Percentiles rank a stretch among this genome's conserved stretches.
Evolutionary conservation across 139 green algal species (phyloP).

Genomic region (Closterium sp.): DNA sequence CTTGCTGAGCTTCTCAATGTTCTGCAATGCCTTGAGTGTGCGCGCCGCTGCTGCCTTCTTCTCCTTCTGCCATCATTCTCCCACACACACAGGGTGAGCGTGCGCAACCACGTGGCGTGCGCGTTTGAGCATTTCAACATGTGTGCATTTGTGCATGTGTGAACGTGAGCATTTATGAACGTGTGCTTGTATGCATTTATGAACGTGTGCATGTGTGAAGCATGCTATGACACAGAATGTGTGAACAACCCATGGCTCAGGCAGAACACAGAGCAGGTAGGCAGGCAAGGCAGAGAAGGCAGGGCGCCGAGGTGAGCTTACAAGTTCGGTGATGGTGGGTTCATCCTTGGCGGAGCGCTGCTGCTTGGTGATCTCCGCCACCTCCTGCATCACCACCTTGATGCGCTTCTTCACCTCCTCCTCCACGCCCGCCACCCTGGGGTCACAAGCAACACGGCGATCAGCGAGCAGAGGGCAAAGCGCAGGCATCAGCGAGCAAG

Average conservation of each 20-base stretch:
- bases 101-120: background rate
- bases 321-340: slow-evolving; percentile 27
- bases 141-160: background rate
- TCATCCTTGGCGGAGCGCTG: slow-evolving; percentile 21
- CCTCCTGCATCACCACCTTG: slow-evolving; percentile 10
- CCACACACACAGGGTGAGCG: background rate
- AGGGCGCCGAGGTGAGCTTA: background rate
- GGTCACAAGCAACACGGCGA: background rate
- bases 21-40: background rate
- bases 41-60: slow-evolving; percentile 12
- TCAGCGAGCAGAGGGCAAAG: background rate
- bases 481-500: background rate
- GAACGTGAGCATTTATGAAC: too few relatives aligned
- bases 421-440: slow-evolving; percentile 36
- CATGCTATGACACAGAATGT: background rate
- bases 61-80: slow-evolving; percentile 22
- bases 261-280: too few relatives aligned
- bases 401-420: slow-evolving; percentile 27
- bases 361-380: slow-evolving; percentile 18
- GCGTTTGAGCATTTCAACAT: background rate
- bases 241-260: background rate
- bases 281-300: too few relatives aligned
- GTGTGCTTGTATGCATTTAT: too few relatives aligned
- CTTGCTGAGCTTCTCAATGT: slow-evolving; percentile 39
- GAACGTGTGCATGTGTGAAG: background rate